Base-by-base conservation (phyloP, 2,329 filamentous ascomycete genomes). In the Pestalotiopsis sp. region DNA sequence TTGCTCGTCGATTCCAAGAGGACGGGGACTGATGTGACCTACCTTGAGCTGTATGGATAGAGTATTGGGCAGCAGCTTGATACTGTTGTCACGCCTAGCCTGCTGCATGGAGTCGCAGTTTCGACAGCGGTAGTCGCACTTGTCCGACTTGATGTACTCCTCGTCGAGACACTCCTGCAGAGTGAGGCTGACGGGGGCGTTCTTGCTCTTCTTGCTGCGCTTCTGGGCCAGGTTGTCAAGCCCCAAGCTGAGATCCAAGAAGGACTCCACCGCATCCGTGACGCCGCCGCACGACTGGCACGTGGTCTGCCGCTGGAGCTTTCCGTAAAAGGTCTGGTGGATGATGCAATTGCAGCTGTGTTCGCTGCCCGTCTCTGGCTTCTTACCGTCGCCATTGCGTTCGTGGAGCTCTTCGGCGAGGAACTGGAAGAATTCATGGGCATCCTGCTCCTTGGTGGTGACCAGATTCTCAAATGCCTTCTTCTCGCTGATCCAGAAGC, bases 351-450 rank as follows among this genome's bases (percentile, higher is more conserved):
- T 89, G 83, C 96, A 98, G 73, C 82, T 88, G 75, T 89, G 87
- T 75, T 89, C 87, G 71, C 85, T 88, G 70, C 83, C 87, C 65
- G 78, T 87, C 77, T 86, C 89, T 38, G 87, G 87, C 73, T 84
- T 87, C 76, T 90, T 91, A 52, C 88, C 87, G 72, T 93, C 91
- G 14, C 91, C 91, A 74, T 95, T 96, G 56, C 94, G 88, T 76
- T 92, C 90, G 77, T 98, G 95, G 17, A 99, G 86, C 75, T 96
- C 93, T 82, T 98, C 95, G 45, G 97, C 92, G 41, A 98, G 88
- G 77, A 97, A 98, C 78, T 97, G 94, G 80, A 98, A 97, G 81
- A 97, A 98, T 79, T 98, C 95, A 78, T 98, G 95, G 0, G 95
- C 95, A 77, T 98, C 95, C 82, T 98, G 95, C 80, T 98, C 95